phyloP scores from a whole-genome alignment of 31 red algal species.

The Asparagopsis taxiformis region DNA sequence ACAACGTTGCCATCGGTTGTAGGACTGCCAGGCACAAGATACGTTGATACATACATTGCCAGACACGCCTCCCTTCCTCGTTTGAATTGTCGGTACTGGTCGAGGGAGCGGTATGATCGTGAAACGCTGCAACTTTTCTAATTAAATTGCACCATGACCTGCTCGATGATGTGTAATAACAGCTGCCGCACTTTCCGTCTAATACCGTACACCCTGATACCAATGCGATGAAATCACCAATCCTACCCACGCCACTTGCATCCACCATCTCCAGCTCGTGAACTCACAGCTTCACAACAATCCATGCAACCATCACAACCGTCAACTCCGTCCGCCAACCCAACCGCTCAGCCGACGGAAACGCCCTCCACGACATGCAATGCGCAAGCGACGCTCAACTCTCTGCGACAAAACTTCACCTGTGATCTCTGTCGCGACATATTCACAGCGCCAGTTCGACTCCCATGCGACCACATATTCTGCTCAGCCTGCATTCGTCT shows the following conservation, averaged over 20 bases:
- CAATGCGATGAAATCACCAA: no score
- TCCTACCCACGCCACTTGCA: not conserved
- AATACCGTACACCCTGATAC: no score
- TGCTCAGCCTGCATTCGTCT: slow-evolving; percentile 23
- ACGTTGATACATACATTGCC: no score
- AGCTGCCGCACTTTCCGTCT: not conserved
- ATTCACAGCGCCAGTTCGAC: slow-evolving; percentile 9
- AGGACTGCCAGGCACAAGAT: no score
- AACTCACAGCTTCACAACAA: not conserved
- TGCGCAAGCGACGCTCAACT: not conserved
- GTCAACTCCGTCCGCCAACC: not conserved
- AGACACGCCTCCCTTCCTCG: no score
- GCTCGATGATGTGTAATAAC: no score
- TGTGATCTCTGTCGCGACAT: slow-evolving; percentile 9
- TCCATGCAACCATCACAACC: not conserved
- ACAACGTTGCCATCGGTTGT: no score
- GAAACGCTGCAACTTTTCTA: no score
- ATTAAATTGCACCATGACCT: no score
- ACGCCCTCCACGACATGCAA: not conserved
- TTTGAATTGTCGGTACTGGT: no score
- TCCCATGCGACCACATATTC: slow-evolving; percentile 25
- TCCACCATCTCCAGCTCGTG: not conserved
- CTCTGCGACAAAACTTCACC: not conserved
- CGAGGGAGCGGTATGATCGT: no score
- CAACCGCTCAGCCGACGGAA: not conserved